Conservation (phyloP, 2,329 filamentous ascomycete genomes). For the Neospermospora avenae region DNA sequence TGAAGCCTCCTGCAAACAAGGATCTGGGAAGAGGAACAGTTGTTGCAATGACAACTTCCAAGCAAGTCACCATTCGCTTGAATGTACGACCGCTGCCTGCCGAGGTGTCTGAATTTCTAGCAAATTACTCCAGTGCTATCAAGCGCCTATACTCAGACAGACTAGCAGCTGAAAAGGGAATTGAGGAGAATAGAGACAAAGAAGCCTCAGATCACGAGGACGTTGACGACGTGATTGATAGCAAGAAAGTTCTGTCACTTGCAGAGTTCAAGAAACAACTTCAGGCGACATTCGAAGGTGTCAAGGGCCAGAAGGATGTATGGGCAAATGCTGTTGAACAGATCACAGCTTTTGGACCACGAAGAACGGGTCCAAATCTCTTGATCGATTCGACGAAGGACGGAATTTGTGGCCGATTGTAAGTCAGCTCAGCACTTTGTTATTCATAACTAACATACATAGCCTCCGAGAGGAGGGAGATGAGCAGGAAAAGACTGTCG, state of each 20-base stretch:
- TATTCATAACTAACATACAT: constrained; percentile 15
- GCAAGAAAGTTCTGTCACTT: constrained; percentile 61
- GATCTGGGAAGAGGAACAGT: constrained; percentile 82
- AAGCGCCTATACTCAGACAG: constrained; percentile 74
- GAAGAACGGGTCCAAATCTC: constrained; percentile 81
- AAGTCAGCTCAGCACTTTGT: constrained; percentile 30
- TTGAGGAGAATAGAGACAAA: constrained; percentile 25
- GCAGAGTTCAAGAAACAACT: constrained; percentile 77
- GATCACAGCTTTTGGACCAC: constrained; percentile 87
- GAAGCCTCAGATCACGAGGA: constrained; percentile 36
- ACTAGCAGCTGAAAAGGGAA: constrained; percentile 45
- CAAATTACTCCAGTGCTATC: constrained; percentile 75
- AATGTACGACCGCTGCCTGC: constrained; percentile 75
- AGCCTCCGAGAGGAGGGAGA: constrained; percentile 31
- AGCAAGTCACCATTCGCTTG: constrained; percentile 75
- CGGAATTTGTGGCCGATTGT: constrained; percentile 70
- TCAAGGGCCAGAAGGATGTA: constrained; percentile 69
- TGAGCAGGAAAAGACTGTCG: constrained; percentile 36
- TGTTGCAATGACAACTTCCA: constrained; percentile 73
- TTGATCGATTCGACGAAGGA: constrained; percentile 78
- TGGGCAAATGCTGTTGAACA: constrained; percentile 77
- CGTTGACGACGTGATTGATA: constrained; percentile 52
- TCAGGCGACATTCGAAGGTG: constrained; percentile 61
- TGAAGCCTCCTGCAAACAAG: constrained; percentile 83
- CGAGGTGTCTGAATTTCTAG: constrained; percentile 78